These are phyloP conservation scores for Globisporangium paddicum DNA, from an alignment of 352 stramenopile genomes.

Conservation along the genomic window DNA sequence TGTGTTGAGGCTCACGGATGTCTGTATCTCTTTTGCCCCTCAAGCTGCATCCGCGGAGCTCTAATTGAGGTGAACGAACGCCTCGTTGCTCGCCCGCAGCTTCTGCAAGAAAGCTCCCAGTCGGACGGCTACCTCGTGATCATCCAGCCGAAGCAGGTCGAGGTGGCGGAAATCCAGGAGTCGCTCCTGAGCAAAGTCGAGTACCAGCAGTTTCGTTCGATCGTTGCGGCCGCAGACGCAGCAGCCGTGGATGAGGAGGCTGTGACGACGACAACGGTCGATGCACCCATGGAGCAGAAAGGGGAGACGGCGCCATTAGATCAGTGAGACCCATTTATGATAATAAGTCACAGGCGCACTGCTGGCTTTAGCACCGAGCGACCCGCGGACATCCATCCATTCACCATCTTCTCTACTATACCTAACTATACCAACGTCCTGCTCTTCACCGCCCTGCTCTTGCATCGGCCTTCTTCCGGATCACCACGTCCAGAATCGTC, in stretches of 20 bases:
- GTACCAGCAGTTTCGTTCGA: conserved; percentile 63
- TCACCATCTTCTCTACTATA: conserved; percentile 7
- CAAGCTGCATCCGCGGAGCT: conserved; percentile 72
- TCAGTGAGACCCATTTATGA: conserved; percentile 12
- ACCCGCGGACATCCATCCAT: conserved; percentile 2
- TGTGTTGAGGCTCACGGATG: neutral
- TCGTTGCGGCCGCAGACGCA: conserved; percentile 14
- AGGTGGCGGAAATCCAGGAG: conserved; percentile 78
- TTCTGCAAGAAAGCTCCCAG: conserved; percentile 57
- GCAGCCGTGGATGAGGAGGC: neutral
- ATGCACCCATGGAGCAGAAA: neutral
- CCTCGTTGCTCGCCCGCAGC: conserved; percentile 41
- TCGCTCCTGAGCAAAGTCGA: conserved; percentile 76
- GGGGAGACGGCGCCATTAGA: conserved; percentile 1
- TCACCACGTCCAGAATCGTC: conserved; percentile 75
- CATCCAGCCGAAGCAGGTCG: conserved; percentile 74
- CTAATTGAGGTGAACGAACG: conserved; percentile 80
- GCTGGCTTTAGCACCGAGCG: neutral
- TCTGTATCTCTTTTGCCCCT: neutral
- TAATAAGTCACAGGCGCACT: conserved; percentile 2
- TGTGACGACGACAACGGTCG: neutral
- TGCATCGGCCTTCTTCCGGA: conserved; percentile 57
- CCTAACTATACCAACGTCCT: conserved; percentile 9
- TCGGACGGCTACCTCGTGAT: conserved; percentile 81
- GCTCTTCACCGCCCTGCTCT: conserved; percentile 8